Conservation (phyloP, 352 stramenopile genomes). For the Lagenidium giganteum region DNA sequence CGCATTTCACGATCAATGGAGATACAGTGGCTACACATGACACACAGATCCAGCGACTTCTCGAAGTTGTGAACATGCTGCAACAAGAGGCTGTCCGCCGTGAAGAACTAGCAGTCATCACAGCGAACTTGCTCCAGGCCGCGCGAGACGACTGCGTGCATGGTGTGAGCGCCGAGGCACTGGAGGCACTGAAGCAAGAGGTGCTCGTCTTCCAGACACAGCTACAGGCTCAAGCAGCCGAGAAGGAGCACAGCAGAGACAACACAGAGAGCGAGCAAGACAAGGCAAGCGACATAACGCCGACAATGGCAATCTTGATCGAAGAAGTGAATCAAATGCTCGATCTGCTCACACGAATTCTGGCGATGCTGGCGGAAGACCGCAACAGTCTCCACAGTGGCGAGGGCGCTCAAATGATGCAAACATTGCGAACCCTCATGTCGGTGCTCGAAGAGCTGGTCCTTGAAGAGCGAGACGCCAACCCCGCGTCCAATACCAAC, state of each 20-base stretch:
- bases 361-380: slow-evolving; percentile 11
- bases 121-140: slow-evolving; percentile 30
- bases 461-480: too few species aligned
- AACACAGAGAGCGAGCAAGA: too few species aligned
- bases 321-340: slow-evolving; percentile 26
- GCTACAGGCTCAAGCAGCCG: slow-evolving; percentile 17
- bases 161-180: slow-evolving; percentile 25
- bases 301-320: slow-evolving; percentile 20
- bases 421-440: slow-evolving; percentile 33
- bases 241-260: too few species aligned
- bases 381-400: slow-evolving; percentile 6
- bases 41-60: slow-evolving; percentile 2
- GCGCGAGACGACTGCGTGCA: slow-evolving; percentile 55
- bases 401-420: slow-evolving; percentile 25
- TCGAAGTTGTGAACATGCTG: slow-evolving; percentile 12
- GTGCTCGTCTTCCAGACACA: slow-evolving; percentile 25
- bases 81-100: slow-evolving; percentile 21
- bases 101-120: slow-evolving; percentile 20
- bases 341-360: slow-evolving; percentile 21
- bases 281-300: too few species aligned
- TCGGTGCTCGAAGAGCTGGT: slow-evolving; percentile 29
- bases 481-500: too few species aligned
- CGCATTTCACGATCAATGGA: too few species aligned
- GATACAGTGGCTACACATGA: too few species aligned
- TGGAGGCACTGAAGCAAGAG: slow-evolving; percentile 25